Percentiles rank a stretch among this genome's conserved stretches.
Conservation (phyloP, 768 basidiomycete genomes). For the Phlebiopsis gigantea region DNA sequence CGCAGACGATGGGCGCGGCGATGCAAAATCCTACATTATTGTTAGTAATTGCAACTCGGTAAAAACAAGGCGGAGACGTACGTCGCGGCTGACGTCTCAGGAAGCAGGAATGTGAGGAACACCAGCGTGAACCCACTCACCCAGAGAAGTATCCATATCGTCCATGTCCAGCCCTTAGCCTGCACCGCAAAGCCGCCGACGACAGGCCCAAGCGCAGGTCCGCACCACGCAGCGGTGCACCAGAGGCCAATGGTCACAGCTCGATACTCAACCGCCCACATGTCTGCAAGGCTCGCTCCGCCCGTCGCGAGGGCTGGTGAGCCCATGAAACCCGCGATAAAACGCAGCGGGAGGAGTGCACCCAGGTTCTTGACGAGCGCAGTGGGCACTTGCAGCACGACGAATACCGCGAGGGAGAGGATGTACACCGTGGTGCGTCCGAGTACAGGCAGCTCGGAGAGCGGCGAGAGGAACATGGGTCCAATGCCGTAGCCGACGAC, state of each 20-base stretch:
- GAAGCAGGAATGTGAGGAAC: conserved; percentile 26
- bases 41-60: no score
- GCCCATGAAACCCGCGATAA: conserved; percentile 30
- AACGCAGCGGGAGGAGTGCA: conserved; percentile 29
- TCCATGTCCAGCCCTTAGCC: conserved; percentile 29
- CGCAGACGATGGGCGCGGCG: conserved; percentile 27
- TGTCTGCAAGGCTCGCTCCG: conserved; percentile 23
- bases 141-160: conserved; percentile 31
- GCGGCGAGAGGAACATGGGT: conserved; percentile 18
- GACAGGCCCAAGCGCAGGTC: conserved; percentile 28
- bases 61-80: not conserved
- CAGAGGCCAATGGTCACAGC: conserved; percentile 25
- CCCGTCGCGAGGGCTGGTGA: conserved; percentile 31
- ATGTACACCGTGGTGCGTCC: conserved; percentile 31
- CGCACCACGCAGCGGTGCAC: conserved; percentile 23
- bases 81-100: conserved; percentile 23
- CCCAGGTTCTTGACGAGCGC: conserved; percentile 27
- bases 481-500: conserved; percentile 22
- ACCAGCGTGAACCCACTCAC: conserved; percentile 23
- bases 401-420: conserved; percentile 25
- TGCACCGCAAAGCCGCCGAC: conserved; percentile 30
- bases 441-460: conserved; percentile 28
- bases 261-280: conserved; percentile 18
- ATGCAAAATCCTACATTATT: conserved; percentile 25
- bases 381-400: conserved; percentile 30